These are phyloP conservation scores for Cercospora sp. DNA, from an alignment of 2,329 filamentous ascomycete species.

Conservation along the genomic window DNA sequence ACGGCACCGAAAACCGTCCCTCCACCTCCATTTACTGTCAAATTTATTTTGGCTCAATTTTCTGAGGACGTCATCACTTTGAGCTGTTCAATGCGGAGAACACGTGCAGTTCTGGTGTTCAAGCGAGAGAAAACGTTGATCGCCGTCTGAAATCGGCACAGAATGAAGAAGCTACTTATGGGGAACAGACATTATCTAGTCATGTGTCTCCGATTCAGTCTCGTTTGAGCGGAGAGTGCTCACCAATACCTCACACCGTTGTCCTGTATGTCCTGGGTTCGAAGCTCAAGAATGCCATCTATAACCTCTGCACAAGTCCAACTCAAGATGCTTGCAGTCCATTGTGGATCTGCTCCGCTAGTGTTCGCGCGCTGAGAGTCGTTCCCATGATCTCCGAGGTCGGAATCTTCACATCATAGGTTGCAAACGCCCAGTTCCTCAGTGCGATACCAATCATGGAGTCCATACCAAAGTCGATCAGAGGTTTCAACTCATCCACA, in stretches of 20 bases:
- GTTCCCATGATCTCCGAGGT: neutral
- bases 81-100: neutral
- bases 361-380: neutral
- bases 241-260: neutral
- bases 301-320: neutral
- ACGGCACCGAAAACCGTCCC: neutral
- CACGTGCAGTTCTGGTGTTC: neutral
- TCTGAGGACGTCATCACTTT: neutral
- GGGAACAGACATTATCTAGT: neutral
- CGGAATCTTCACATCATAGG: neutral
- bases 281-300: neutral
- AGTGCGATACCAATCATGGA: neutral
- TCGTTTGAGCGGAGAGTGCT: neutral
- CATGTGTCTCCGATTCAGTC: neutral
- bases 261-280: neutral
- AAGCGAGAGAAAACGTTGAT: neutral
- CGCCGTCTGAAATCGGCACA: neutral
- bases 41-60: neutral
- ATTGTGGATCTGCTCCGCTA: neutral
- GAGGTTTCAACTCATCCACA: neutral
- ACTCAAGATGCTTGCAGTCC: neutral
- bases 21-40: neutral
- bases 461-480: neutral
- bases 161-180: neutral
- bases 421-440: neutral